These are phyloP conservation scores for Dimargaris xerosporica DNA, from an alignment of 192 early-diverging fungal species.

Conservation along the genomic window DNA sequence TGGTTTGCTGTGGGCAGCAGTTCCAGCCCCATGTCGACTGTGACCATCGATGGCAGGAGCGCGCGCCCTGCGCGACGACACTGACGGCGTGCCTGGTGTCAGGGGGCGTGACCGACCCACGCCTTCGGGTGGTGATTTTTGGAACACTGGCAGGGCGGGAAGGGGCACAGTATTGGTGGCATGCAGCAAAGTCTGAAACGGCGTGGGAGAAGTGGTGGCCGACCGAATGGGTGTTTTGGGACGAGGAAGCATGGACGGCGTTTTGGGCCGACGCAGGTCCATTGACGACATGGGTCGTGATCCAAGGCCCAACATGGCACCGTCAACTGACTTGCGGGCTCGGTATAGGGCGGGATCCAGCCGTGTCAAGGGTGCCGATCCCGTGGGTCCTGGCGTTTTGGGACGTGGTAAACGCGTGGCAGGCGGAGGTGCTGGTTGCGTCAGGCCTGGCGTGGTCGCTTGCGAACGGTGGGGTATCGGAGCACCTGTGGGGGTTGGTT, in stretches of 20 bases:
- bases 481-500: no score
- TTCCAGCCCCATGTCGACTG: no score
- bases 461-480: neutral
- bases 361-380: no score
- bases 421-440: neutral
- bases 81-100: no score
- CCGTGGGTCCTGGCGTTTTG: constrained; percentile 1
- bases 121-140: no score
- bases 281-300: constrained; percentile 4
- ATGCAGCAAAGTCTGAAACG: neutral
- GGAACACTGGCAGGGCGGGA: constrained; percentile 1
- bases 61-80: no score
- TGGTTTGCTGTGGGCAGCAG: no score
- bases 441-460: neutral
- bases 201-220: constrained; percentile 1
- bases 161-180: neutral
- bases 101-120: no score
- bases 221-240: constrained; percentile 11
- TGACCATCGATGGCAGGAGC: no score
- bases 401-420: neutral
- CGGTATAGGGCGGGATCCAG: no score
- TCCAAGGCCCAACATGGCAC: no score
- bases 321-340: constrained; percentile 7
- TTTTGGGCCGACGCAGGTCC: constrained; percentile 6
- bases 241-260: constrained; percentile 2